These are phyloP conservation scores for Raddia distichophylla DNA, from an alignment of 176 grass and related monocot genomes.

Conservation along the genomic window DNA sequence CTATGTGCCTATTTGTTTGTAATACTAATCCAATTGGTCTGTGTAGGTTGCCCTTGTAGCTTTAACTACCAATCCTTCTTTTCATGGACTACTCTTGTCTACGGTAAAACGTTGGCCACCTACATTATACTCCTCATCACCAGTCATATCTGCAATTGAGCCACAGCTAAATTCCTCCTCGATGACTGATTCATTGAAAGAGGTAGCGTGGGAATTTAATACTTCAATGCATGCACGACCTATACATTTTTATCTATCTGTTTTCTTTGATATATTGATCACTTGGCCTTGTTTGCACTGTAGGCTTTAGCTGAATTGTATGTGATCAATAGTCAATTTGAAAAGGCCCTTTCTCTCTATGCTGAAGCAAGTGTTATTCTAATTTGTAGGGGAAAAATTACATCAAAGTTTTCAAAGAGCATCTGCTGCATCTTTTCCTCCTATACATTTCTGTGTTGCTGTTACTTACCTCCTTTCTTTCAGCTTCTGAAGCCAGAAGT, in stretches of 20 bases:
- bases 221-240: conserved; percentile 19
- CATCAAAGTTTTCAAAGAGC: neutral
- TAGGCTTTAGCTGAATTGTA: conserved; percentile 93
- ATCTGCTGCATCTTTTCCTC: conserved; percentile 18
- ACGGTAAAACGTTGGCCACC: conserved; percentile 86
- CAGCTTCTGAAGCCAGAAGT: conserved; percentile 88
- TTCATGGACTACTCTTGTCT: conserved; percentile 83
- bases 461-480: conserved; percentile 19
- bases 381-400: conserved; percentile 34
- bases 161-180: conserved; percentile 77
- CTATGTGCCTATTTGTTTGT: conserved; percentile 31
- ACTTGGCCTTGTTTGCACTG: conserved; percentile 37
- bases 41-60: conserved; percentile 94
- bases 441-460: conserved; percentile 31
- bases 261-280: conserved; percentile 31
- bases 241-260: conserved; percentile 33
- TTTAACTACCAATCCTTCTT: conserved; percentile 77
- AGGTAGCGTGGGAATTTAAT: conserved; percentile 47
- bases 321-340: conserved; percentile 69
- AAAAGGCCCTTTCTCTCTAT: conserved; percentile 85
- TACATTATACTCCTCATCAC: conserved; percentile 72
- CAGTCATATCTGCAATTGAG: conserved; percentile 94
- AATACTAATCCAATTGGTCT: conserved; percentile 47
- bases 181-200: conserved; percentile 81
- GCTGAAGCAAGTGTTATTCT: conserved; percentile 80